phyloP scores from a whole-genome alignment of 352 stramenopile genomes.

The Globisporangium abappressorium region DNA sequence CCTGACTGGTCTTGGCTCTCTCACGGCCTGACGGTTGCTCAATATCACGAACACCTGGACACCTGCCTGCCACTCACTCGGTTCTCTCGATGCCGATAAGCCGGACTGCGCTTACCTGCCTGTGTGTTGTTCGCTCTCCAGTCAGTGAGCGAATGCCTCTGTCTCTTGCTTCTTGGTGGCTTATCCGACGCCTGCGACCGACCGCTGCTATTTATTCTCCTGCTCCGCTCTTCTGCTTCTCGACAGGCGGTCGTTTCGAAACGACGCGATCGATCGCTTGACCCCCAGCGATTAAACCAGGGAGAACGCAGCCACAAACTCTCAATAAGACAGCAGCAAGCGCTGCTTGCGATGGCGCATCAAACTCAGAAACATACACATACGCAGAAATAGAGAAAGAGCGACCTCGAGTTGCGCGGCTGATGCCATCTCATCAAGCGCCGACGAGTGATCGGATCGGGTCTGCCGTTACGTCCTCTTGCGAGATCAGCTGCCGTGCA shows the following conservation, averaged over 20 bases:
- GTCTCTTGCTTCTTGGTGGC: not conserved
- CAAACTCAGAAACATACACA: no score
- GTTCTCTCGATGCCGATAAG: not conserved
- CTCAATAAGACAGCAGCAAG: not conserved
- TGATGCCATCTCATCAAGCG: conserved; percentile 9
- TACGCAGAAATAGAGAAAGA: not conserved
- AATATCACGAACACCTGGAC: not conserved
- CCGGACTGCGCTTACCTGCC: not conserved
- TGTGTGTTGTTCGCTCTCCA: not conserved
- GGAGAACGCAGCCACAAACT: not conserved
- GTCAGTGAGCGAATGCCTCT: not conserved
- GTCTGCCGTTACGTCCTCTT: not conserved
- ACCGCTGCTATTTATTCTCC: conserved; percentile 2
- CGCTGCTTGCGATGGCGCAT: not conserved
- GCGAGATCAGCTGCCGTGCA: not conserved
- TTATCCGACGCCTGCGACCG: conserved; percentile 1
- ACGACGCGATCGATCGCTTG: not conserved
- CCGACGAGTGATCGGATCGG: not conserved
- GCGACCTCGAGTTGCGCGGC: not conserved
- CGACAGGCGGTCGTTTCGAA: conserved; percentile 4
- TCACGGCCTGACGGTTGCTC: not conserved
- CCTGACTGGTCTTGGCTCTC: not conserved
- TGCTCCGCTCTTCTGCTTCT: not conserved
- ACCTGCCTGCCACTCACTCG: not conserved
- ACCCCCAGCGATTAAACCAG: not conserved